A percentile compares a stretch with the other conserved stretches of the same genome.
Evolutionary conservation across 441 rosid genomes (phyloP).

Genomic region (Theobroma grandiflorum): DNA sequence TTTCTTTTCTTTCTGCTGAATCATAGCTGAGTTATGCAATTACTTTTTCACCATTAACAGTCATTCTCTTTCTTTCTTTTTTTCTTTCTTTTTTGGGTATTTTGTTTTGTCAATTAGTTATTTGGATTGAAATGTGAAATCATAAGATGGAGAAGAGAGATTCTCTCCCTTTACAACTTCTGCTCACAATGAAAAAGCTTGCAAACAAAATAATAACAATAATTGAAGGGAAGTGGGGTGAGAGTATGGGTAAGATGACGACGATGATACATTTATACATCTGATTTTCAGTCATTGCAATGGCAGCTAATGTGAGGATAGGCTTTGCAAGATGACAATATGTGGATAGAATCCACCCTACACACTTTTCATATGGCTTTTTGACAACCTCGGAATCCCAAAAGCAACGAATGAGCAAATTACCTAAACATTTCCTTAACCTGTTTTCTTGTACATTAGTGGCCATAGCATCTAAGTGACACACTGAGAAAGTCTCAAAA

Average conservation of each 20-base stretch:
- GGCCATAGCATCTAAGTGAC: too few species aligned
- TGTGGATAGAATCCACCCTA: background rate
- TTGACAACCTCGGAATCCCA: background rate
- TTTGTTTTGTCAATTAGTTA: background rate
- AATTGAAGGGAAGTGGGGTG: background rate
- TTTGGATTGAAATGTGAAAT: constrained; percentile 1
- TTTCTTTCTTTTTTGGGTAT: background rate
- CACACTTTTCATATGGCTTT: background rate
- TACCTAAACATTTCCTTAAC: background rate
- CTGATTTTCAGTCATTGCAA: background rate
- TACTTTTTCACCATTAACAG: background rate
- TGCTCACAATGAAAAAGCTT: background rate
- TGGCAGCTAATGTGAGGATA: background rate
- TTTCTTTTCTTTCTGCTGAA: background rate
- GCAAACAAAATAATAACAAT: background rate
- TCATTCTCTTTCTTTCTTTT: background rate
- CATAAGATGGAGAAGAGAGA: background rate
- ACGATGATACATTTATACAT: background rate
- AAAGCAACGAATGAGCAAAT: background rate
- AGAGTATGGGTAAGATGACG: background rate
- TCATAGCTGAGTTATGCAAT: background rate
- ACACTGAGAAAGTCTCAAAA: too few species aligned
- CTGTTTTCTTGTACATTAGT: background rate
- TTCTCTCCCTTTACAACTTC: background rate
- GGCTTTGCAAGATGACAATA: background rate